Evolutionary conservation across 2,329 filamentous ascomycete genomes (phyloP).

Genomic region (Neophaeococcomyces aloes): DNA sequence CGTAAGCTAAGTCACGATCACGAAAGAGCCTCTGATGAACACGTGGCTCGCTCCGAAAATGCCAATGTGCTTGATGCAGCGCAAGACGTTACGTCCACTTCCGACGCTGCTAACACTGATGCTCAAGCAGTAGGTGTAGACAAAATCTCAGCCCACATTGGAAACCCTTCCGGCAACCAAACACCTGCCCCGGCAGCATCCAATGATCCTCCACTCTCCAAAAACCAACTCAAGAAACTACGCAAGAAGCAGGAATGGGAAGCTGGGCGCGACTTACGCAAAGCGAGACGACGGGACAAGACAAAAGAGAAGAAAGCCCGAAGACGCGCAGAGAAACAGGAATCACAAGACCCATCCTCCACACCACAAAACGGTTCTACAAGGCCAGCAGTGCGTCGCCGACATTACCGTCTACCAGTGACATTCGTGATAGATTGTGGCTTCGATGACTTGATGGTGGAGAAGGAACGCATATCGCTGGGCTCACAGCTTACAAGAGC

Average conservation of each 20-base stretch:
- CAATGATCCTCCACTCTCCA: constrained; percentile 49
- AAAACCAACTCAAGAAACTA: constrained; percentile 75
- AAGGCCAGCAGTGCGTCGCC: constrained; percentile 24
- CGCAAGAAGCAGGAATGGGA: constrained; percentile 66
- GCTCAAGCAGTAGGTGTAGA: constrained; percentile 3
- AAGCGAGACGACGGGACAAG: constrained; percentile 49
- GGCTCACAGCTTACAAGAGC: constrained; percentile 72
- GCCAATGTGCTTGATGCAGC: constrained; percentile 8
- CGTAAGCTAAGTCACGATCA: constrained; percentile 39
- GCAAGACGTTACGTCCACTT: constrained; percentile 10
- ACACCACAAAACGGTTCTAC: constrained; percentile 12
- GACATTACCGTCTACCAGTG: constrained; percentile 55
- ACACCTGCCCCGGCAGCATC: neutral
- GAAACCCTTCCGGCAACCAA: constrained; percentile 7
- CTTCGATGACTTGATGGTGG: constrained; percentile 82
- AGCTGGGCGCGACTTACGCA: constrained; percentile 51
- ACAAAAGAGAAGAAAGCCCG: constrained; percentile 43
- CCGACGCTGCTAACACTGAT: neutral
- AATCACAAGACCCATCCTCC: constrained; percentile 23
- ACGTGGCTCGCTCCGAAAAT: constrained; percentile 1
- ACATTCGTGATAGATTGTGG: constrained; percentile 81
- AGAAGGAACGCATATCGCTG: constrained; percentile 75
- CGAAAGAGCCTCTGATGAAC: constrained; percentile 9
- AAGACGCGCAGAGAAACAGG: constrained; percentile 32
- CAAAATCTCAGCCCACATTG: neutral